Evolutionary conservation across 495 filamentous ascomycete genomes (phyloP), one percentile per base, ranked within the genome.

Genomic region (Lasiosphaeris hirsuta): DNA sequence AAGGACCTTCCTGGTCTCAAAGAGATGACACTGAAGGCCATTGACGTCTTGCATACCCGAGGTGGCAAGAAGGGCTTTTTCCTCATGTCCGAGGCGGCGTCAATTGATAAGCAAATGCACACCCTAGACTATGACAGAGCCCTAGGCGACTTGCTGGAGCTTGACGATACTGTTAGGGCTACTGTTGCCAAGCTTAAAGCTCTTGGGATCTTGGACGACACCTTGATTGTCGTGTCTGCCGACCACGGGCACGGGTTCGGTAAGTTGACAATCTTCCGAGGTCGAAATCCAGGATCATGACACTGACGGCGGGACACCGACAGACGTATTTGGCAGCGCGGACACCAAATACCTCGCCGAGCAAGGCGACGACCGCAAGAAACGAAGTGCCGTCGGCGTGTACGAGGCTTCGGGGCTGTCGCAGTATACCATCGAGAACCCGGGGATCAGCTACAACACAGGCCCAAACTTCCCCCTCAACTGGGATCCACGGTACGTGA

Each of bases 101-200:
- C 83, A 14, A 86, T 90, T 66, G 87, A 90, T 74, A 90, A 91
- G 78, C 81, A 87, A 72, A 91, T 90, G 87, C 86, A 89, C 71
- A 70, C 75, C 0, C 75, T 91, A 3, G 87, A 89, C 69, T 90
- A 91, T 63, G 86, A 90, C 65, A 86, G 87, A 10, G 83, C 88
- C 0, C 79, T 90, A 0, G 87, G 86, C 48, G 87, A 90, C 57
- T 78, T 91, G 4, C 79, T 90, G 33, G 88, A 90, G 69, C 79
- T 90, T 11, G 87, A 90, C 65, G 86, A 90, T 68, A 88, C 87
- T 9, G 74, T 90, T 49, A 81, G 81, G 42, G 84, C 84, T 5
- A 87, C 86, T 3, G 77, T 90, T 30, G 78, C 71, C 14, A 81
- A 84, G 57, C 81, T 90, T 45, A 77, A 80, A 56, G 60, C 66